Base-by-base conservation (phyloP, 805 yeast genomes). In the Tetrapisispora arboricola region DNA sequence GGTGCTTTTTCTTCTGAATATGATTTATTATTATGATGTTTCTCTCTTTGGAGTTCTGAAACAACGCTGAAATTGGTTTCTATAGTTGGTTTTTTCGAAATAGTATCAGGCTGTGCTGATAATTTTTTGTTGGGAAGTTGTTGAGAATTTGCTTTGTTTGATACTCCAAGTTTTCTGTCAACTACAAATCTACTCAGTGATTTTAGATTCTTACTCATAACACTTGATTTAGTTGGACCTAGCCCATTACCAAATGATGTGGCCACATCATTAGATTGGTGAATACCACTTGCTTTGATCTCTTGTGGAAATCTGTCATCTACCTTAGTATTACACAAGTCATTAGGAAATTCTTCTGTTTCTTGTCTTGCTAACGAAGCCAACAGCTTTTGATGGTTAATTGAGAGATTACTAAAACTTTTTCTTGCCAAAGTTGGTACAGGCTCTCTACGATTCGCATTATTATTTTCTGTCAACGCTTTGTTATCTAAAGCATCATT, bases 381-480 rank as follows among this genome's bases (percentile, higher is more conserved):
- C n/a, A 33, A 17, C 15, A 39, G n/a, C 22, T 35, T 36, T 27
- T 32, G 34, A 22, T 33, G 33, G 12, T 42, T 39, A 17, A 50
- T 28, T 13, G 48, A 31, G 15, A 38, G 39, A 18, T 43, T 22
- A 7, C 40, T 8, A 13, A 43, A 39, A 26, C 45, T 34, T 37
- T 53, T 39, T 25, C 37, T 34, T 41, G 38, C 38, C 10, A 29
- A 30, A 11, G 45, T 43, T n/a, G 47, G 36, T 15, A 45, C 28
- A 10, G 50, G 49, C 12, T 46, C 51, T 36, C 49, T 48, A 54
- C 52, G 72, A 67, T 50, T 72, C 71, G 15, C 77, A 72, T 13
- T 22, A 34, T n/a, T 16, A 22, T 15, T 21, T n/a, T 48, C 45
- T 17, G 53, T 31, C 30, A 24, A 11, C 51, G 4, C 6, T 12